phyloP scores from a whole-genome alignment of 805 yeast species.

The Myxozyma lipomycoides region DNA sequence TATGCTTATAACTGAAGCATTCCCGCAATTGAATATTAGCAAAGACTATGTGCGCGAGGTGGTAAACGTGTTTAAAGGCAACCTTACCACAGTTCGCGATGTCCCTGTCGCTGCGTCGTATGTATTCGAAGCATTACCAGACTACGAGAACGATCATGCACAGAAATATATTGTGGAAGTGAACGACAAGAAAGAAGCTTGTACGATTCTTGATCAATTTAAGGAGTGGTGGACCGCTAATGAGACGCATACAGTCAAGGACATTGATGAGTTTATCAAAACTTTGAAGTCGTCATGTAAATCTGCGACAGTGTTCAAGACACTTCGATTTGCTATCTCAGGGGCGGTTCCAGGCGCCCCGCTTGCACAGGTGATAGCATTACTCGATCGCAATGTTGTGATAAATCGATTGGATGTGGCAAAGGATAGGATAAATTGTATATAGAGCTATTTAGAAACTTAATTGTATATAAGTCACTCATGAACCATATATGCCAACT shows the following conservation, averaged over 20 bases:
- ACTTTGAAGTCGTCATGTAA: neutral
- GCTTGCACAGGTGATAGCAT: conserved; percentile 10
- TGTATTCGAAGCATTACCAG: conserved; percentile 9
- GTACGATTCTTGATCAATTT: conserved; percentile 7
- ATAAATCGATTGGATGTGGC: conserved; percentile 5
- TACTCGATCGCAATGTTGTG: conserved; percentile 18
- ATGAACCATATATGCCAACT: neutral
- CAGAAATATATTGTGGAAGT: conserved; percentile 9
- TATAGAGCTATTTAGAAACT: neutral
- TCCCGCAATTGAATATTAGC: conserved; percentile 1
- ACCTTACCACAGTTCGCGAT: conserved; percentile 9
- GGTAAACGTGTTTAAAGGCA: conserved; percentile 13
- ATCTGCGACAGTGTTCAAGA: conserved; percentile 13
- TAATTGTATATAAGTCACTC: neutral
- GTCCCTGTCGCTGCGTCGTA: conserved; percentile 17
- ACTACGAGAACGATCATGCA: conserved; percentile 7
- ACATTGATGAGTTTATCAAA: conserved; percentile 6
- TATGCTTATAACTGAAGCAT: neutral
- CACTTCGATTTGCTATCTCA: conserved; percentile 23
- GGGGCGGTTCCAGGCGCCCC: conserved; percentile 27
- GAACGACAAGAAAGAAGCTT: conserved; percentile 3
- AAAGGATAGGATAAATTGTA: neutral
- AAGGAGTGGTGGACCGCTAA: conserved; percentile 5
- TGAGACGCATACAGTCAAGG: neutral
- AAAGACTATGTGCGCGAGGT: conserved; percentile 10